A percentile compares a stretch with the other conserved stretches of the same genome.
phyloP scores from a whole-genome alignment of 495 filamentous ascomycete genomes.

The Entonaema liquescens region DNA sequence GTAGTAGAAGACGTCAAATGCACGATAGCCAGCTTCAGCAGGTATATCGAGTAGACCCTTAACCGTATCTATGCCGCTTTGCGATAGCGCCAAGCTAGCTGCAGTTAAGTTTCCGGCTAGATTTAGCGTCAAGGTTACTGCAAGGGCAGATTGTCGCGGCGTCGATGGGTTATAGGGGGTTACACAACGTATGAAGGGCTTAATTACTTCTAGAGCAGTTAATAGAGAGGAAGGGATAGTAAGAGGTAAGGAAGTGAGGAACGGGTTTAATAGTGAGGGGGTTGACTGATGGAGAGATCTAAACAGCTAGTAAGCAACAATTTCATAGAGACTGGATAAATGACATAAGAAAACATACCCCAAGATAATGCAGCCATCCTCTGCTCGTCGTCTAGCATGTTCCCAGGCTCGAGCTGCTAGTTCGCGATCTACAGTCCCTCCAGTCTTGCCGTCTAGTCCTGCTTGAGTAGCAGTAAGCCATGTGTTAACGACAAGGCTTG shows the following conservation, averaged over 20 bases:
- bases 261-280: conserved; percentile 83
- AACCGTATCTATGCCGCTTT: conserved; percentile 85
- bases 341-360: conserved; percentile 62
- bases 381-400: conserved; percentile 91
- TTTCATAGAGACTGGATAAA: neutral
- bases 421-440: conserved; percentile 81
- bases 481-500: conserved; percentile 93
- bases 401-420: conserved; percentile 91
- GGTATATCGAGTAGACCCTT: conserved; percentile 86
- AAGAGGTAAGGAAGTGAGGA: conserved; percentile 81
- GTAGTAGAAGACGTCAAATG: conserved; percentile 99
- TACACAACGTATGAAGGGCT: conserved; percentile 85
- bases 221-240: conserved; percentile 75
- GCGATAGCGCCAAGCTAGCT: conserved; percentile 79
- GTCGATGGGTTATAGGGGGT: conserved; percentile 89
- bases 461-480: conserved; percentile 81
- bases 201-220: conserved; percentile 78
- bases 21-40: conserved; percentile 79
- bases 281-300: conserved; percentile 90
- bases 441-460: conserved; percentile 69
- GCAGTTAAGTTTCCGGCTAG: conserved; percentile 80
- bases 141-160: conserved; percentile 81
- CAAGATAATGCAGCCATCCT: conserved; percentile 93
- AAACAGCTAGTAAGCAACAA: conserved; percentile 25
- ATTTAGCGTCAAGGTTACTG: conserved; percentile 81